phyloP scores from a whole-genome alignment of 345 rosid genomes.

The Rhizophora apiculata region DNA sequence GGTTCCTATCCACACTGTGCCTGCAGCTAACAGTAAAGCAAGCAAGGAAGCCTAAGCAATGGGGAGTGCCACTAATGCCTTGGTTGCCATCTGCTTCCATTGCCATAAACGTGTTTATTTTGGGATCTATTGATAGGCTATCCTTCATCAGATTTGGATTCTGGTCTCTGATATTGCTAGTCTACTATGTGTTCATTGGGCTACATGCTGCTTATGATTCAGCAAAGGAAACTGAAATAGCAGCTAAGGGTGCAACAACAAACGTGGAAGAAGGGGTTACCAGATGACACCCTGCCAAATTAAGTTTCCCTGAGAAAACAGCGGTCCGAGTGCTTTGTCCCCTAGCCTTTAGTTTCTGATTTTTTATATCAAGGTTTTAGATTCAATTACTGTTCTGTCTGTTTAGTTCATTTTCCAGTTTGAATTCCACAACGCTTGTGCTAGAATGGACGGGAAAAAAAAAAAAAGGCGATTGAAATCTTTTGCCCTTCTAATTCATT shows the following conservation, averaged over 20 bases:
- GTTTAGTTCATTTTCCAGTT: too few relatives aligned
- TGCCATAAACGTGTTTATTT: slow-evolving; percentile 22
- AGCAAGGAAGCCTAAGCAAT: slow-evolving; percentile 21
- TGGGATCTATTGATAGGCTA: slow-evolving; percentile 23
- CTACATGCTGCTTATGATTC: slow-evolving; percentile 26
- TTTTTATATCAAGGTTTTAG: too few relatives aligned
- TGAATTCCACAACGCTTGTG: too few relatives aligned
- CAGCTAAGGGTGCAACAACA: neutral
- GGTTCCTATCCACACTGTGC: slow-evolving; percentile 21
- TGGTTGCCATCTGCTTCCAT: slow-evolving; percentile 26
- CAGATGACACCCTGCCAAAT: neutral
- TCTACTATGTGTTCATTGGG: slow-evolving; percentile 16
- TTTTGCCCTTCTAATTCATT: too few relatives aligned
- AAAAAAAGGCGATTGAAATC: too few relatives aligned
- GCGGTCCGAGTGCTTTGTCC: too few relatives aligned
- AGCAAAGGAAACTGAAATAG: slow-evolving; percentile 10
- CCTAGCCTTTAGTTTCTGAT: too few relatives aligned
- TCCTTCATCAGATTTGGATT: slow-evolving; percentile 19
- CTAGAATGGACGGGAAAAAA: too few relatives aligned
- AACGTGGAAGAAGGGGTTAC: slow-evolving; percentile 5
- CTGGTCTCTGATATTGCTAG: slow-evolving; percentile 12
- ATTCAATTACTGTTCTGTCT: too few relatives aligned
- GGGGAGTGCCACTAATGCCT: slow-evolving; percentile 24
- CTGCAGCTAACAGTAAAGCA: slow-evolving; percentile 18
- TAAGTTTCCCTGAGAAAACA: neutral